These are phyloP conservation scores for Plectosphaerella cucumerina DNA, from an alignment of 2,329 filamentous ascomycete genomes.

Conservation along the genomic window DNA sequence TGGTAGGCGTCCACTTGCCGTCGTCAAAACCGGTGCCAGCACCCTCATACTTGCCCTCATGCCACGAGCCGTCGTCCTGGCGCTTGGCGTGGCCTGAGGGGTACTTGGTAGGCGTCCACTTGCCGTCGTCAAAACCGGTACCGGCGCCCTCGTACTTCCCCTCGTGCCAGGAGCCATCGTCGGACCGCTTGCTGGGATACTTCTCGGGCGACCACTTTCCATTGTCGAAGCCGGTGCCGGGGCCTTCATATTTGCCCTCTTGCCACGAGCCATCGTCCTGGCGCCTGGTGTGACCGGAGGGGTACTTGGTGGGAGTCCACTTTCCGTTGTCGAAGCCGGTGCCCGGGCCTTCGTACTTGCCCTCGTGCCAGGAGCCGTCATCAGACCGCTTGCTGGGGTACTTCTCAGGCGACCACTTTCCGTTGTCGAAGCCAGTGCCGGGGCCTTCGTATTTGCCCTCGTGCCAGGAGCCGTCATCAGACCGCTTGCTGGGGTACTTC, in stretches of 20 bases:
- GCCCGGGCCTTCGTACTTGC: conserved; percentile 6
- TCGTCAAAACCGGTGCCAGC: conserved; percentile 3
- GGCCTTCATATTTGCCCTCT: conserved; percentile 5
- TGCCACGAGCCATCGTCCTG: conserved; percentile 4
- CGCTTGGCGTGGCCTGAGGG: conserved; percentile 2
- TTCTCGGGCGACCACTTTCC: conserved; percentile 3
- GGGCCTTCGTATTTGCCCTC: conserved; percentile 4
- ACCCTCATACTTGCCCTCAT: conserved; percentile 3
- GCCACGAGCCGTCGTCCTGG: conserved; percentile 6
- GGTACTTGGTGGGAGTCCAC: conserved; percentile 6
- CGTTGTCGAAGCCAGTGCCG: conserved; percentile 3
- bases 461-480: conserved; percentile 4
- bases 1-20: conserved; percentile 6
- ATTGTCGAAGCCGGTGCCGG: conserved; percentile 2
- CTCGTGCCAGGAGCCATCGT: conserved; percentile 5
- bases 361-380: background rate
- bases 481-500: conserved; percentile 6
- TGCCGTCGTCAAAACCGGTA: conserved; percentile 7
- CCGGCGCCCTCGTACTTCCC: conserved; percentile 6
- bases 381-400: conserved; percentile 3
- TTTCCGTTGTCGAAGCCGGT: conserved; percentile 9
- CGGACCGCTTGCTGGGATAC: conserved; percentile 3
- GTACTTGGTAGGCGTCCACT: conserved; percentile 8
- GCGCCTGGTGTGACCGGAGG: background rate
- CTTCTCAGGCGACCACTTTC: conserved; percentile 4